phyloP scores from a whole-genome alignment of 2,329 filamentous ascomycete species.

The Hymenoscyphus scutula region DNA sequence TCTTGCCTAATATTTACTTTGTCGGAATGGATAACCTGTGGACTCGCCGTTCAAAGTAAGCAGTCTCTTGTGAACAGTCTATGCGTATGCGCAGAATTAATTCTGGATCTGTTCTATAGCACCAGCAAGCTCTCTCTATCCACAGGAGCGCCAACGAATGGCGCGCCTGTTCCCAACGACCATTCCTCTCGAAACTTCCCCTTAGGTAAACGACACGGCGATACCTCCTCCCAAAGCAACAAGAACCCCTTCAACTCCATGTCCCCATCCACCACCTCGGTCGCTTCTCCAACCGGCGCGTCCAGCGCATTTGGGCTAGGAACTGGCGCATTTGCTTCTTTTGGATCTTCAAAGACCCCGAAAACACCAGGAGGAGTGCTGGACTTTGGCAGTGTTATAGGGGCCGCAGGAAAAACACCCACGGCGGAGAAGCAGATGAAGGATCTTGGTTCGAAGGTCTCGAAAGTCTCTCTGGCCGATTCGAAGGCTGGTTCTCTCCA shows the following conservation, averaged over 20 bases:
- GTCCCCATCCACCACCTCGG: slow-evolving; percentile 65
- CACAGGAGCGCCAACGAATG: slow-evolving; percentile 55
- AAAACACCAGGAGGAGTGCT: slow-evolving; percentile 81
- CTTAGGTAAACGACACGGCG: slow-evolving; percentile 72
- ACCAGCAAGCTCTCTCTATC: slow-evolving; percentile 84
- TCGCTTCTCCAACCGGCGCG: slow-evolving; percentile 75
- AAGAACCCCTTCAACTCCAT: slow-evolving; percentile 77
- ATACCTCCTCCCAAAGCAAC: slow-evolving; percentile 69
- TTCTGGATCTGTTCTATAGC: slow-evolving; percentile 23
- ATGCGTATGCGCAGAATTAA: slow-evolving; percentile 25
- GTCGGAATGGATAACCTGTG: slow-evolving; percentile 50
- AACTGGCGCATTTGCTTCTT: slow-evolving; percentile 94
- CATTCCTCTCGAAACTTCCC: slow-evolving; percentile 60
- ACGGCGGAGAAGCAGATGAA: slow-evolving; percentile 62
- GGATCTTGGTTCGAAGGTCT: slow-evolving; percentile 40
- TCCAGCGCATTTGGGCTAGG: slow-evolving; percentile 91
- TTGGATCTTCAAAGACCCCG: slow-evolving; percentile 78
- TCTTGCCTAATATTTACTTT: slow-evolving; percentile 12
- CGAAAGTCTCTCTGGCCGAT: slow-evolving; percentile 44
- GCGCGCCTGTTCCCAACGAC: slow-evolving; percentile 40
- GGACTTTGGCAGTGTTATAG: slow-evolving; percentile 64
- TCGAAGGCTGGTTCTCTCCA: slow-evolving; percentile 43
- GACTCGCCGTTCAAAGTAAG: slow-evolving; percentile 80
- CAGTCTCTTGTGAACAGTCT: neutral
- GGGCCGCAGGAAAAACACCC: slow-evolving; percentile 49